Evolutionary conservation across 345 rosid species (phyloP).

Genomic region (Moricandia arvensis): DNA sequence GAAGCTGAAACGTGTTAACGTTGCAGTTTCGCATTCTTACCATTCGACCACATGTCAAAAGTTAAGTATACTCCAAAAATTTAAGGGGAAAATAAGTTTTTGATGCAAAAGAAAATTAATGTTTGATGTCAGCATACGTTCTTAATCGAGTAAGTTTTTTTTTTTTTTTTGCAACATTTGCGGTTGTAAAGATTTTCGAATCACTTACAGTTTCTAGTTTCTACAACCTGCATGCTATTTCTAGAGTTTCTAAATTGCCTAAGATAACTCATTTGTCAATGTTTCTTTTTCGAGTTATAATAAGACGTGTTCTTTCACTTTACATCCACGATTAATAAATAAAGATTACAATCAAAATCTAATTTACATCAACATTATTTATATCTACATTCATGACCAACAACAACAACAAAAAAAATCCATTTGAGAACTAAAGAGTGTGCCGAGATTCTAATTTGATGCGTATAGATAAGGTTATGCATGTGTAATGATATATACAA

Average conservation of each 20-base stretch:
- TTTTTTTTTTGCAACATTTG: not conserved
- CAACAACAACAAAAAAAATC: not conserved
- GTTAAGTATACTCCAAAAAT: too few species aligned
- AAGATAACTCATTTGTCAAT: not conserved
- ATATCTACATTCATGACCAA: not conserved
- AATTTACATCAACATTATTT: not conserved
- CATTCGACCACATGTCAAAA: too few species aligned
- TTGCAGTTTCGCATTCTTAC: too few species aligned
- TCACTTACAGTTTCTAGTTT: not conserved
- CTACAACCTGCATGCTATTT: not conserved
- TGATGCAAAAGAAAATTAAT: not conserved
- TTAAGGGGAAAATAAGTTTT: not conserved
- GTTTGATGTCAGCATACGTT: not conserved
- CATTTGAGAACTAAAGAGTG: not conserved
- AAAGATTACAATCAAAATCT: not conserved
- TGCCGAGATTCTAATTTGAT: not conserved
- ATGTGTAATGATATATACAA: not conserved
- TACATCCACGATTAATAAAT: not conserved
- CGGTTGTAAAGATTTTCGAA: not conserved
- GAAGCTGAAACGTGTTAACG: too few species aligned
- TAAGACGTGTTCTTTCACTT: not conserved
- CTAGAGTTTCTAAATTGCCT: not conserved
- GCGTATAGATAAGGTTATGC: constrained; percentile 6
- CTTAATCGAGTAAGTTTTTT: not conserved
- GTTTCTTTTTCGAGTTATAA: not conserved